phyloP scores from a whole-genome alignment of 768 basidiomycete species.

The Leucosporidium scottii region DNA sequence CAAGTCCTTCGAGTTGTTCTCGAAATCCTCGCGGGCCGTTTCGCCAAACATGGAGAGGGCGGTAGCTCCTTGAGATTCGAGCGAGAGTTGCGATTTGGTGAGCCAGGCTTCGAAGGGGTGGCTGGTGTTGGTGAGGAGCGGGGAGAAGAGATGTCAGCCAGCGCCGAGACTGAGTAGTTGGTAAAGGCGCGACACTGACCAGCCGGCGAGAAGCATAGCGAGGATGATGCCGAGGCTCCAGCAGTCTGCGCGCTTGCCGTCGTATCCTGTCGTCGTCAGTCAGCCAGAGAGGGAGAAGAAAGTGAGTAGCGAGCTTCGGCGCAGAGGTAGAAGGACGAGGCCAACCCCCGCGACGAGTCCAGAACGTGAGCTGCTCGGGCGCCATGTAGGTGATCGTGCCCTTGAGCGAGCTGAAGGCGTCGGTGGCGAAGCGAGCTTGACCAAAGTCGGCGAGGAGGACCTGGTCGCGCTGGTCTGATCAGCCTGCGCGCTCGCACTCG shows the following conservation, averaged over 20 bases:
- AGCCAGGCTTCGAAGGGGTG: no score
- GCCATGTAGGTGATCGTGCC: conserved; percentile 23
- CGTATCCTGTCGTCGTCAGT: conserved; percentile 2
- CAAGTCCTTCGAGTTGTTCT: background rate
- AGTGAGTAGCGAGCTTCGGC: background rate
- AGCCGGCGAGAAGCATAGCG: conserved; percentile 9
- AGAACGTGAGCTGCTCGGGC: conserved; percentile 11
- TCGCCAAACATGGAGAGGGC: background rate
- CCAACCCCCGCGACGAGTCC: background rate
- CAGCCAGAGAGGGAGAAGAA: background rate
- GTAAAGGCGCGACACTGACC: background rate
- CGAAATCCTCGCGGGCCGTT: background rate
- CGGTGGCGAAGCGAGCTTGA: background rate
- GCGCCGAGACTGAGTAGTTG: background rate
- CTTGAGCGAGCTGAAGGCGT: background rate
- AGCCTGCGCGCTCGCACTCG: no score
- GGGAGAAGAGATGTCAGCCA: background rate
- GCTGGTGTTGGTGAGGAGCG: no score
- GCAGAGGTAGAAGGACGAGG: background rate
- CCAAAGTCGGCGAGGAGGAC: conserved; percentile 22
- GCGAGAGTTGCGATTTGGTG: no score
- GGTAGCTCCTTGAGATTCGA: background rate
- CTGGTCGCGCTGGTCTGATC: no score
- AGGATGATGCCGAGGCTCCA: conserved; percentile 9
- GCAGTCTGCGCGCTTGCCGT: conserved; percentile 6